phyloP scores from a whole-genome alignment of 495 filamentous ascomycete species.

The Hypoxylon lenormandii region DNA sequence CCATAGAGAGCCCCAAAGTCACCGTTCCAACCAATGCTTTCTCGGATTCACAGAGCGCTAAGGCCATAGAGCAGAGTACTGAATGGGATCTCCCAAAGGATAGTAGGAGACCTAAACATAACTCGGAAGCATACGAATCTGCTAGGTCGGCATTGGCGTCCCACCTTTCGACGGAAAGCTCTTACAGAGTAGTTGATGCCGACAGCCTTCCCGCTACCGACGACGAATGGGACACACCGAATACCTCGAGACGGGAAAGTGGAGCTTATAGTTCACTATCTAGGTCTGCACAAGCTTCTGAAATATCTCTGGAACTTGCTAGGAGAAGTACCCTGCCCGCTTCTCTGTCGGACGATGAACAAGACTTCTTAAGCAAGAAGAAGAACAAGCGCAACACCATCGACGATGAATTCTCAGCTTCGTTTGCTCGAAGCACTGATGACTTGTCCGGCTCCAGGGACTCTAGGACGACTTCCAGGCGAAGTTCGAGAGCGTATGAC shows the following conservation, averaged over 20 bases:
- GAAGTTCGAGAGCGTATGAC: slow-evolving; percentile 44
- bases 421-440: slow-evolving; percentile 5
- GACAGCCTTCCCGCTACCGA: slow-evolving; percentile 42
- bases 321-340: slow-evolving; percentile 14
- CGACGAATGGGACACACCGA: slow-evolving; percentile 52
- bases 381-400: slow-evolving; percentile 23
- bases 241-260: slow-evolving; percentile 48
- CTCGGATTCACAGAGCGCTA: slow-evolving; percentile 39
- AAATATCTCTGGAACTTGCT: slow-evolving; percentile 24
- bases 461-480: slow-evolving; percentile 21
- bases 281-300: slow-evolving; percentile 26
- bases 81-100: slow-evolving; percentile 20
- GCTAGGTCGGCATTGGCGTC: slow-evolving; percentile 34
- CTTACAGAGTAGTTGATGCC: slow-evolving; percentile 41
- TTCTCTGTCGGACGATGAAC: slow-evolving; percentile 22
- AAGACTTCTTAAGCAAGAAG: slow-evolving; percentile 6
- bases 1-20: slow-evolving; percentile 34
- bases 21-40: slow-evolving; percentile 52
- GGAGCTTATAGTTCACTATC: slow-evolving; percentile 41
- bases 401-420: slow-evolving; percentile 23
- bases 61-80: slow-evolving; percentile 7
- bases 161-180: slow-evolving; percentile 51
- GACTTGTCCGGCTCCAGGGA: slow-evolving; percentile 18
- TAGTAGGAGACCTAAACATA: slow-evolving; percentile 29
- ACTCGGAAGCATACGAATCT: slow-evolving; percentile 47